Evolutionary conservation across 2,329 filamentous ascomycete genomes (phyloP).

Genomic region (Aspergillus nomiae): DNA sequence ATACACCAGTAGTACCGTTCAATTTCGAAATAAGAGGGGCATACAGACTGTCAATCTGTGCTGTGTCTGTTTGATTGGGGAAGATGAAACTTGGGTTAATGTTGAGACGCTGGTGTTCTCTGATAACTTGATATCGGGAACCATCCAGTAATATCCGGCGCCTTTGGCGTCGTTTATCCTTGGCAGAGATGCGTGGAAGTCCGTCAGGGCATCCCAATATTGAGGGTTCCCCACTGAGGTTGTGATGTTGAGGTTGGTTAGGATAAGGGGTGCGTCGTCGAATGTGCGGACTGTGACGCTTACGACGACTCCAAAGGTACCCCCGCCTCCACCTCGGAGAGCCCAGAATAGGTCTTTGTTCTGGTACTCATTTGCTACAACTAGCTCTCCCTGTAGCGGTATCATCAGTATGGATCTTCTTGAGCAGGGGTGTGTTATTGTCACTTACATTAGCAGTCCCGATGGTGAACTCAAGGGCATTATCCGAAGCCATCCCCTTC

Average conservation of each 20-base stretch:
- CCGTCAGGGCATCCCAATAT: conserved; percentile 27
- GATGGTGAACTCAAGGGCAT: conserved; percentile 52
- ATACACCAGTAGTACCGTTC: conserved; percentile 16
- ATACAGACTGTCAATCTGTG: conserved; percentile 20
- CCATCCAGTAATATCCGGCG: conserved; percentile 41
- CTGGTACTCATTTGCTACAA: conserved; percentile 46
- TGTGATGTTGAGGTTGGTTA: conserved; percentile 26
- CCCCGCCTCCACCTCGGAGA: conserved; percentile 46
- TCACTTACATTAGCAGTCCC: conserved; percentile 42
- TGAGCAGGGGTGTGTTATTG: too few species aligned
- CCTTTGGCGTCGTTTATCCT: conserved; percentile 50
- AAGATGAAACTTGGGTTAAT: conserved; percentile 23
- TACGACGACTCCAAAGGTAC: conserved; percentile 22
- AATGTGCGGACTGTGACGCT: conserved; percentile 48
- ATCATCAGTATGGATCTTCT: neutral
- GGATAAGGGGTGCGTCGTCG: conserved; percentile 38
- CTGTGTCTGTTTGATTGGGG: conserved; percentile 26
- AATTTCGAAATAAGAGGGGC: conserved; percentile 21
- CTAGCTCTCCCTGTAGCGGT: conserved; percentile 36
- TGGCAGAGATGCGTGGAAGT: conserved; percentile 44
- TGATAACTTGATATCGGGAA: conserved; percentile 27
- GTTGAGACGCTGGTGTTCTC: conserved; percentile 32
- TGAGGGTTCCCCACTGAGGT: conserved; percentile 14
- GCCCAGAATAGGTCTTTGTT: conserved; percentile 49
- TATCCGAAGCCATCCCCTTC: conserved; percentile 55